Evolutionary conservation across 176 grass and related monocot genomes (phyloP), one percentile per base, ranked within the genome.

Genomic region (Microstegium vimineum): DNA sequence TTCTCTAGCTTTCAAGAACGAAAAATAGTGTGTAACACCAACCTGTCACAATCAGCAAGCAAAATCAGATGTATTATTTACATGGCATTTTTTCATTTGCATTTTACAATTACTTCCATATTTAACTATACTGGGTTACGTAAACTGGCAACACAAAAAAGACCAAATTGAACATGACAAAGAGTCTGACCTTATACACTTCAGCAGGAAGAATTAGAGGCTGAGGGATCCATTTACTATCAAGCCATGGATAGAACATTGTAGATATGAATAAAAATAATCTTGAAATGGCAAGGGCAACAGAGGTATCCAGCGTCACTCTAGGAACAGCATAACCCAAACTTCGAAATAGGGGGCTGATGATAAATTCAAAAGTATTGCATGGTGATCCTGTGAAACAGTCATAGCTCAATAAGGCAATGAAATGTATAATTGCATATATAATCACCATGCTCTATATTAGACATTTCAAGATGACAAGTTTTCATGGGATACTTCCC

Each of bases 11-110:
- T 92, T 97, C 80, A 94, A 12, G 74, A 88, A 90, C 5, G 95
- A 95, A 73, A 98, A 98, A 75, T 95, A 92, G 46, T 98, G 92
- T 37, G 95, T 95, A 42, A 95, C 86, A 77, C 95, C 92, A 26
- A 95, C 89, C 95, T 98, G 84, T 51, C 81, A 56, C 67, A 79
- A 14, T 47, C 15, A 86, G 72, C 66, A 82, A 31, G 28, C 78
- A 71, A 36, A 35, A 61, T 77, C 34, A 86, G 28, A 82, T 65
- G 62, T 82, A 65, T 4, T 15, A 16, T 46, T 16, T 16, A 38
- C 37, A 38, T 38, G 36, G 36, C 36, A 37, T 37, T 10, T 12
- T 42, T 43, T 0, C 28, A 66, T 18, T 49, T 25, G 20, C 27
- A 25, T 69, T 7, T 35, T 9, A 14, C 2, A 22, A 81, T 11